Base-by-base conservation (phyloP, 2,329 filamentous ascomycete genomes). In the Fusarium sp. region DNA sequence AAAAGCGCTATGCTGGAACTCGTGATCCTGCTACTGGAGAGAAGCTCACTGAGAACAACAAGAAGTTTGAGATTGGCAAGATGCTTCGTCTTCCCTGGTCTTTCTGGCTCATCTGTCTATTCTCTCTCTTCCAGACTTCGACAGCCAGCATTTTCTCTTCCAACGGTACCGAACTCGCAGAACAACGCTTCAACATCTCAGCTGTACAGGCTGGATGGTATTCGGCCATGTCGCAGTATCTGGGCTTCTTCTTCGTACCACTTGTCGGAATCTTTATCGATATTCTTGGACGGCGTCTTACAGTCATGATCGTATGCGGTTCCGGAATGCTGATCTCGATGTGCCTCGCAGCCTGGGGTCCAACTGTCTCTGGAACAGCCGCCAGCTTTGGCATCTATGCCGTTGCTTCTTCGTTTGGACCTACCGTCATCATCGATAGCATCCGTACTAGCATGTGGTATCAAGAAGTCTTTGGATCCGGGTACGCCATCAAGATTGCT, bases 371-470 rank as follows among this genome's bases (percentile, higher is more conserved):
- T 0, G 89, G 90, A 1, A 91, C 89, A 0, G 89, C 88, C 0
- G 89, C 89, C 0, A 85, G 87, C 1, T 91, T 91, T 38, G 90
- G 88, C 2, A 85, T 92, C 22, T 92, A 87, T 50, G 90, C 89
- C 0, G 81, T 92, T 14, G 87, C 89, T 0, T 82, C 82, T 6
- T 87, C 85, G 0, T 82, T 91, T 2, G 89, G 89, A 0, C 89
- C 89, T 0, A 90, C 89, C 0, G 83, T 86, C 5, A 89, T 91
- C 67, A 90, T 92, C 62, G 90, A 92, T 75, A 84, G 87, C 24
- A 89, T 91, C 29, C 87, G 90, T 18, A 90, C 89, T 0, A 85
- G 85, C 1, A 86, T 92, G 79, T 90, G 88, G 87, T 84, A 90
- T 29, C 87, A 89, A 65, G 87, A 87, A 3, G 87, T 90, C 0